Conservation (phyloP, 805 yeast genomes). For the Lachancea thermotolerans region DNA sequence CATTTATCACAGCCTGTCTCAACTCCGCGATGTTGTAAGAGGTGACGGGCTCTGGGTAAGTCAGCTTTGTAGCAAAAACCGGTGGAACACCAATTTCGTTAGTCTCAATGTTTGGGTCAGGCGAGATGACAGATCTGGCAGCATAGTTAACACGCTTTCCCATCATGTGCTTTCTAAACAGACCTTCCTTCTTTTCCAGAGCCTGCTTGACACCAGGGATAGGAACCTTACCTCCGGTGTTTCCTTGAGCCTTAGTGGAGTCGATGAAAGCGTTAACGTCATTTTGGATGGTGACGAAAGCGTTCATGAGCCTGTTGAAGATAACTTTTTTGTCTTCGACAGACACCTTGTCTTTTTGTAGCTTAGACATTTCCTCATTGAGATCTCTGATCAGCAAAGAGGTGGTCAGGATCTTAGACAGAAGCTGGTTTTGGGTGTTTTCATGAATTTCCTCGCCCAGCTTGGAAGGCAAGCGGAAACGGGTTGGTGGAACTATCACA, state of each 20-base stretch:
- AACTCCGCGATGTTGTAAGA: conserved; percentile 82
- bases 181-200: conserved; percentile 95
- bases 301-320: conserved; percentile 88
- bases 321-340: conserved; percentile 67
- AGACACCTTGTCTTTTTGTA: conserved; percentile 52
- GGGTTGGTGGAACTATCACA: conserved; percentile 89
- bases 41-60: conserved; percentile 98
- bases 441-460: conserved; percentile 96
- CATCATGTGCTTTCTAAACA: conserved; percentile 99
- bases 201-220: conserved; percentile 97
- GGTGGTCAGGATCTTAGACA: conserved; percentile 74
- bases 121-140: conserved; percentile 98
- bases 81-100: conserved; percentile 99
- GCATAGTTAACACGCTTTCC: conserved; percentile 99
- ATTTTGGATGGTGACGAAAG: conserved; percentile 89
- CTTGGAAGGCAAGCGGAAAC: conserved; percentile 95
- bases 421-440: conserved; percentile 83
- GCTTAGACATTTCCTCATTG: conserved; percentile 68
- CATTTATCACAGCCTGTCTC: conserved; percentile 92
- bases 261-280: conserved; percentile 93
- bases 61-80: conserved; percentile 89
- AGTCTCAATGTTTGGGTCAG: conserved; percentile 97
- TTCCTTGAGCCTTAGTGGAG: conserved; percentile 78
- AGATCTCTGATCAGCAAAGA: conserved; percentile 78
- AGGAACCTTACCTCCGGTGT: conserved; percentile 57